Evolutionary conservation across 2,329 filamentous ascomycete species (phyloP).

Genomic region (Tolypocladium tundrense): DNA sequence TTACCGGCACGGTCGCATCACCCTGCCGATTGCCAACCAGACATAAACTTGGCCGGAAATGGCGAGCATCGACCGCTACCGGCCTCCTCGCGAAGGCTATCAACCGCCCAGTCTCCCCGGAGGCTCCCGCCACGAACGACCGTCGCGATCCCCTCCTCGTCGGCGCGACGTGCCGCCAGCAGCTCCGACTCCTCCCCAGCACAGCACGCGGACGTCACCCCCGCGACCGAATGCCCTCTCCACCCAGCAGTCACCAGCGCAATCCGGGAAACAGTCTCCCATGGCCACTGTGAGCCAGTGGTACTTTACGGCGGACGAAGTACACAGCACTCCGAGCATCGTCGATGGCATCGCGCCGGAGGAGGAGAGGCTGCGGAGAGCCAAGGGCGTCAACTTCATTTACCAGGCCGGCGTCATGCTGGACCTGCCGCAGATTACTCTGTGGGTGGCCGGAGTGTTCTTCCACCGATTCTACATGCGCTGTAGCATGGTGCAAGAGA

Average conservation of each 20-base stretch:
- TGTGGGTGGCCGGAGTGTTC: constrained; percentile 87
- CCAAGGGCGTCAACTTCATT: constrained; percentile 95
- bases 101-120: constrained; percentile 38
- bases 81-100: constrained; percentile 46
- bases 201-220: constrained; percentile 44
- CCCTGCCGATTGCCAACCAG: constrained; percentile 12
- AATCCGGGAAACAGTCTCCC: constrained; percentile 26
- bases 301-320: constrained; percentile 79
- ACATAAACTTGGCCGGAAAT: constrained; percentile 25
- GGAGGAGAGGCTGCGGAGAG: constrained; percentile 70
- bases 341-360: constrained; percentile 67
- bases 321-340: constrained; percentile 73
- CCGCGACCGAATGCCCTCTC: constrained; percentile 35
- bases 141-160: constrained; percentile 39
- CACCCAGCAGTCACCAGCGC: constrained; percentile 32
- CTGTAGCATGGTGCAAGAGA: constrained; percentile 66
- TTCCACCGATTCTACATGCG: constrained; percentile 97
- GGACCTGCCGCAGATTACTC: constrained; percentile 81
- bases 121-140: constrained; percentile 28
- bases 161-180: constrained; percentile 49
- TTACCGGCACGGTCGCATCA: constrained; percentile 6
- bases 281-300: constrained; percentile 54
- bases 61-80: constrained; percentile 51
- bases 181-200: constrained; percentile 49
- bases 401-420: constrained; percentile 87